Evolutionary conservation across 495 filamentous ascomycete species (phyloP).

Genomic region (Penicillium steckii): DNA sequence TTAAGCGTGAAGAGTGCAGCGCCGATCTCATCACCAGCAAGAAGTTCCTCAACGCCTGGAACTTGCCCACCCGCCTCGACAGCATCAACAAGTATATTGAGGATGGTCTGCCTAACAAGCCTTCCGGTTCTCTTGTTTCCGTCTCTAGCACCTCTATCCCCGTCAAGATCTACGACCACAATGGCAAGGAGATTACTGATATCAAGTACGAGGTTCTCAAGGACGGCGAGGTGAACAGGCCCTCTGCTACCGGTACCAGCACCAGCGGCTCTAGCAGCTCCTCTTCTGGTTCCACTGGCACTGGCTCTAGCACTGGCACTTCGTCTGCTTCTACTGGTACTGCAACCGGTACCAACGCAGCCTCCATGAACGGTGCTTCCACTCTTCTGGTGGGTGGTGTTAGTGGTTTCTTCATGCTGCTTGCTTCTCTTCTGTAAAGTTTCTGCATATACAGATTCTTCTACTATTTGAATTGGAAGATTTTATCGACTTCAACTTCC

Average conservation of each 20-base stretch:
- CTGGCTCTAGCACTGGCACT: constrained; percentile 29
- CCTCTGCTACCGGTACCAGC: constrained; percentile 40
- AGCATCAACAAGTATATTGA: constrained; percentile 53
- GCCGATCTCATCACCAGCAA: constrained; percentile 57
- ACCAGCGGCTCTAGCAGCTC: constrained; percentile 27
- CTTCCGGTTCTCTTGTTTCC: constrained; percentile 55
- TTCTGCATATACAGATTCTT: not conserved
- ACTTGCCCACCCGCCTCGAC: constrained; percentile 57
- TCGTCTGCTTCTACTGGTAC: constrained; percentile 38
- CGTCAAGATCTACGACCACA: constrained; percentile 53
- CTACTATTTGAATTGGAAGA: not conserved
- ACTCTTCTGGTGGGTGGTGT: constrained; percentile 20
- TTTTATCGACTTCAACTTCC: constrained; percentile 3
- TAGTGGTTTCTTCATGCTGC: constrained; percentile 28
- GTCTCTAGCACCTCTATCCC: constrained; percentile 52
- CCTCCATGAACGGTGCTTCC: constrained; percentile 16
- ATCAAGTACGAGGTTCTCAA: constrained; percentile 53
- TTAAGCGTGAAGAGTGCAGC: constrained; percentile 58
- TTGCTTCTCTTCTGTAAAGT: constrained; percentile 24
- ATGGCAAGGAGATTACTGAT: constrained; percentile 50
- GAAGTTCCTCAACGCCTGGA: constrained; percentile 73
- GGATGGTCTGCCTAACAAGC: constrained; percentile 52
- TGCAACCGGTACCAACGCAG: constrained; percentile 25
- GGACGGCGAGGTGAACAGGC: constrained; percentile 54
- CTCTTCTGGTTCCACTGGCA: constrained; percentile 33